A percentile compares a stretch with the other conserved stretches of the same genome.
These are phyloP conservation scores for Raffaelea arxii DNA, from an alignment of 2,329 filamentous ascomycete genomes.

Conservation along the genomic window DNA sequence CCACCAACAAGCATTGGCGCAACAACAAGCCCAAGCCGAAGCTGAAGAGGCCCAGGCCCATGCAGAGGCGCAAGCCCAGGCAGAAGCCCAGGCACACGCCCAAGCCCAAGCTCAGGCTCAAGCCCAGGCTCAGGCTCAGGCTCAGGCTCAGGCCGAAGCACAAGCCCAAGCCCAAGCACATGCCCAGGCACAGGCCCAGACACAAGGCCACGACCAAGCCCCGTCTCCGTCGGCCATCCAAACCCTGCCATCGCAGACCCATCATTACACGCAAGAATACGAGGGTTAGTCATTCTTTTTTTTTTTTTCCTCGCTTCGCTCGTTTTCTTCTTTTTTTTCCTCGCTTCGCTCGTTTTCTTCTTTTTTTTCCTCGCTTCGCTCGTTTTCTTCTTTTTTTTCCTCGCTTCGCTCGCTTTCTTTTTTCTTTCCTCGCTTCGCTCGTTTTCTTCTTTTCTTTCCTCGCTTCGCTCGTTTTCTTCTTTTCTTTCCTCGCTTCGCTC, in stretches of 20 bases:
- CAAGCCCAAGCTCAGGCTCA: slow-evolving; percentile 27
- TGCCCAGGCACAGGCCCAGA: slow-evolving; percentile 11
- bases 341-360: too few species aligned
- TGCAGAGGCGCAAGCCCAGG: neutral
- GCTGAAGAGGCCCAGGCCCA: slow-evolving; percentile 1
- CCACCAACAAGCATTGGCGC: slow-evolving; percentile 18
- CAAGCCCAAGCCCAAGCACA: neutral
- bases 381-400: too few species aligned
- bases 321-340: too few species aligned
- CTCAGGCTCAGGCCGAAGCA: slow-evolving; percentile 28
- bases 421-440: too few species aligned
- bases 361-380: too few species aligned
- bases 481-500: too few species aligned
- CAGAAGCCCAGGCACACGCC: slow-evolving; percentile 18
- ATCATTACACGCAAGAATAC: slow-evolving; percentile 4
- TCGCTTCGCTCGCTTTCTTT: too few species aligned
- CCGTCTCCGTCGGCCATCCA: slow-evolving; percentile 11
- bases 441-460: too few species aligned
- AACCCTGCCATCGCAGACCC: slow-evolving; percentile 10
- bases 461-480: too few species aligned
- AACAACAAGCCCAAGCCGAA: neutral
- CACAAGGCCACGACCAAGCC: slow-evolving; percentile 26
- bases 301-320: too few species aligned
- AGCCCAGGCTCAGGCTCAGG: slow-evolving; percentile 35
- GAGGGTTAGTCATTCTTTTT: too few species aligned